These are phyloP conservation scores for Sugiyamaella xylanicola DNA, from an alignment of 1,139 yeast genomes.

Conservation along the genomic window DNA sequence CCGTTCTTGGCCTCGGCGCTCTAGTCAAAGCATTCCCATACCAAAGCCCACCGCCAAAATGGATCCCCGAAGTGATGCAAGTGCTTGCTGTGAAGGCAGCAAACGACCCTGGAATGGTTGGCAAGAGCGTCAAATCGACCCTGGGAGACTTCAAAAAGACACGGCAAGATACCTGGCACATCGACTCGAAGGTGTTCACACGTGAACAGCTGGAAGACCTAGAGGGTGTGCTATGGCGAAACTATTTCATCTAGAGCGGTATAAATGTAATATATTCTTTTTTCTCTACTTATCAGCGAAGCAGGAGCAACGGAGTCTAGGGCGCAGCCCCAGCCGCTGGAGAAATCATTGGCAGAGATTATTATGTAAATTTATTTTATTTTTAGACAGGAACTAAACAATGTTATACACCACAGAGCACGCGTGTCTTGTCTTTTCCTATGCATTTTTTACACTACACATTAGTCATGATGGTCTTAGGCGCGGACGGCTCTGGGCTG, in stretches of 20 bases:
- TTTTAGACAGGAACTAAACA: not conserved
- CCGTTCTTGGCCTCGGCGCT: constrained; percentile 88
- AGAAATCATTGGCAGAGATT: not conserved
- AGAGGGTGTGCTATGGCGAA: constrained; percentile 93
- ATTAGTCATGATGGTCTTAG: constrained; percentile 13
- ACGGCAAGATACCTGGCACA: constrained; percentile 96
- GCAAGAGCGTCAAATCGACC: constrained; percentile 80
- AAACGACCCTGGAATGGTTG: constrained; percentile 73
- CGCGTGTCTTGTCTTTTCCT: not conserved
- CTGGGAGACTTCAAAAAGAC: constrained; percentile 87
- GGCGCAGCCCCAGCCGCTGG: not conserved
- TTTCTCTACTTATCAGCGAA: not conserved
- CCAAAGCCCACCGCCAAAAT: constrained; percentile 84
- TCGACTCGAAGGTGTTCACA: constrained; percentile 76
- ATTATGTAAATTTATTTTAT: not conserved
- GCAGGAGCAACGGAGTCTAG: not conserved
- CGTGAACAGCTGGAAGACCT: constrained; percentile 83
- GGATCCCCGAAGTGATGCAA: constrained; percentile 81
- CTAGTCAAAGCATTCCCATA: constrained; percentile 89
- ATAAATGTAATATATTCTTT: not conserved
- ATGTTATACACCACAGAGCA: not conserved
- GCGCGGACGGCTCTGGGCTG: constrained; percentile 28
- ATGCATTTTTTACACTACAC: constrained; percentile 16
- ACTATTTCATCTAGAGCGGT: constrained; percentile 70
- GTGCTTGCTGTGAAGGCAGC: constrained; percentile 68